Conservation (phyloP, 108 stramenopile species). For the Cyclotella atomus region DNA sequence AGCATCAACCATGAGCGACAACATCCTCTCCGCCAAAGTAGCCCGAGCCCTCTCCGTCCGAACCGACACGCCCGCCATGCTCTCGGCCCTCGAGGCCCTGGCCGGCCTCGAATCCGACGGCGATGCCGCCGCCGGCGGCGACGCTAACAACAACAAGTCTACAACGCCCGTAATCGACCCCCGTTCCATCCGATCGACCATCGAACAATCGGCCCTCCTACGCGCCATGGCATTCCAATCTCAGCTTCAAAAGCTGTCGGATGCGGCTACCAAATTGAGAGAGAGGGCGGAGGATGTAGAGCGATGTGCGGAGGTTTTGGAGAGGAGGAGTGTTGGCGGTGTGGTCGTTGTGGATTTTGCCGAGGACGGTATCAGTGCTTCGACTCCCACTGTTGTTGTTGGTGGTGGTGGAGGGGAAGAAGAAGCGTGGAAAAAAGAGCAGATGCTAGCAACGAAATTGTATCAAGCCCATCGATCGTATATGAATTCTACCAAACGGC, state of each 20-base stretch:
- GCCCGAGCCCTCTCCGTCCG: conserved; percentile 77
- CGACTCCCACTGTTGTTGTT: background rate
- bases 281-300: conserved; percentile 61
- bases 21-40: conserved; percentile 79
- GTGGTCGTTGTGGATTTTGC: conserved; percentile 6
- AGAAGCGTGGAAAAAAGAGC: conserved; percentile 65
- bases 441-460: conserved; percentile 53
- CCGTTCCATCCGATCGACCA: conserved; percentile 75
- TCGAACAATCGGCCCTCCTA: conserved; percentile 83
- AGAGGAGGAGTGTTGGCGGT: conserved; percentile 1
- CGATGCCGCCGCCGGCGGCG: background rate
- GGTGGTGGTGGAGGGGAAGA: conserved; percentile 8
- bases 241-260: conserved; percentile 61
- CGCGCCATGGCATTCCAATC: conserved; percentile 74
- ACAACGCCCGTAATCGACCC: conserved; percentile 57
- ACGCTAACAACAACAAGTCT: background rate
- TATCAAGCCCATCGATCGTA: conserved; percentile 59
- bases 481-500: conserved; percentile 50
- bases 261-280: conserved; percentile 56
- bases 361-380: background rate
- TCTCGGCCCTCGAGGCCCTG: conserved; percentile 83
- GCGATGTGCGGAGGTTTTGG: conserved; percentile 61
- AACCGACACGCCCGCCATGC: conserved; percentile 88
- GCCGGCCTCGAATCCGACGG: conserved; percentile 51
- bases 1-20: conserved; percentile 27